Evolutionary conservation across 2,329 filamentous ascomycete species (phyloP).

Genomic region (Rhexocercosporidium sp.): DNA sequence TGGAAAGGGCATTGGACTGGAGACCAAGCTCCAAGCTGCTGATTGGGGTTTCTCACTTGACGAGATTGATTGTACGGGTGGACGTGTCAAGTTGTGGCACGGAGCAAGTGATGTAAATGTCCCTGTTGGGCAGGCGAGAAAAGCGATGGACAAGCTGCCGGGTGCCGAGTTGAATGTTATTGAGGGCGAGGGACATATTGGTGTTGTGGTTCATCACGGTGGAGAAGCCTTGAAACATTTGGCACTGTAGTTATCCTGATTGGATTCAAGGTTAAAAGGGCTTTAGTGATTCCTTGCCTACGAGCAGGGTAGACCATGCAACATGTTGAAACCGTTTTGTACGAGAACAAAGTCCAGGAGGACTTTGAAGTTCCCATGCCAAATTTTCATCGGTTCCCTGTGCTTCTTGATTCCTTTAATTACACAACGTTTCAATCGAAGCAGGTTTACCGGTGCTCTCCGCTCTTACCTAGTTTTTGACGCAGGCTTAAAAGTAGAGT

Average conservation of each 20-base stretch:
- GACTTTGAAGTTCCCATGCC: no score
- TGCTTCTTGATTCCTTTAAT: no score
- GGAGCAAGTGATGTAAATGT: constrained; percentile 24
- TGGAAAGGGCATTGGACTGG: constrained; percentile 20
- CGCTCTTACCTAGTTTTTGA: no score
- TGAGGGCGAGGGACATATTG: constrained; percentile 25
- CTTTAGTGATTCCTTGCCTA: no score
- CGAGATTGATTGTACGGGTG: constrained; percentile 18
- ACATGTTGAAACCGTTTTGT: no score
- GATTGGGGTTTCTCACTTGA: constrained; percentile 28
- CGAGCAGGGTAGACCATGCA: no score
- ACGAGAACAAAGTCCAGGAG: no score
- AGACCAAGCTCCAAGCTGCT: constrained; percentile 13
- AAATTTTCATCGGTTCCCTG: no score
- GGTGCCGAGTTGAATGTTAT: constrained; percentile 18
- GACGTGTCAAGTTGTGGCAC: constrained; percentile 28
- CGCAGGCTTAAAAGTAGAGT: no score
- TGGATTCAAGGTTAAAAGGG: no score
- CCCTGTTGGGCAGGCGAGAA: constrained; percentile 16
- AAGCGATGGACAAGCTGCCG: constrained; percentile 17
- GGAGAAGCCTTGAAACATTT: constrained; percentile 10
- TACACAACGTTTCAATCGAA: no score
- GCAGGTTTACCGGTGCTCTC: no score
- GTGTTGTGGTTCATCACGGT: constrained; percentile 19
- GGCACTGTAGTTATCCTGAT: not conserved